Conservation (phyloP, 1,284 basidiomycete species). For the Sanghuangporus weigelae region DNA sequence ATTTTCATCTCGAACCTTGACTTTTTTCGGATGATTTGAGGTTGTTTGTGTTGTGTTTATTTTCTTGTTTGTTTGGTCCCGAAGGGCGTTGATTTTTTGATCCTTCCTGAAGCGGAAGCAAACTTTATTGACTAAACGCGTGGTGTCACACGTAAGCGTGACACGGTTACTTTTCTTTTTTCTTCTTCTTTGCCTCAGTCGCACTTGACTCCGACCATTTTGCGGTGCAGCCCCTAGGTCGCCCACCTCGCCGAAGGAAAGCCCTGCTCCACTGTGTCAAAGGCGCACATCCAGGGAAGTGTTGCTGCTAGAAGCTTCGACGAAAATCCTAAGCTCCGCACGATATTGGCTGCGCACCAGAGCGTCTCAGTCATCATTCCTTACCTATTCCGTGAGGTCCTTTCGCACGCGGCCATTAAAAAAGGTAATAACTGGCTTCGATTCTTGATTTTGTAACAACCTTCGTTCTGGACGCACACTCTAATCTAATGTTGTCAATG, state of each 20-base stretch:
- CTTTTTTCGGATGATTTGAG: background rate
- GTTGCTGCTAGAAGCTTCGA: background rate
- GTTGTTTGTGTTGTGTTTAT: background rate
- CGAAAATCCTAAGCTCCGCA: background rate
- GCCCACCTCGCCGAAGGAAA: background rate
- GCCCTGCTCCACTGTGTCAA: background rate
- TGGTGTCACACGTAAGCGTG: slow-evolving; percentile 1
- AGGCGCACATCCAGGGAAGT: background rate
- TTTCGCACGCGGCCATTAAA: background rate
- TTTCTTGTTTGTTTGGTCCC: background rate
- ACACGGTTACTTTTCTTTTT: background rate
- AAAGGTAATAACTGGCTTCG: background rate
- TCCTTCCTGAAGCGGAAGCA: slow-evolving; percentile 1
- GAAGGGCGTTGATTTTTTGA: background rate
- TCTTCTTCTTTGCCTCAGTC: background rate
- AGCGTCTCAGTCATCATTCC: background rate
- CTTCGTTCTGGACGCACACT: background rate
- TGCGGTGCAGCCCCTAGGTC: background rate
- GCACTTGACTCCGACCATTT: background rate
- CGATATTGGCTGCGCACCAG: background rate
- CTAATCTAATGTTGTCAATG: background rate
- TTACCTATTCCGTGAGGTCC: background rate
- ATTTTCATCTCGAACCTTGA: background rate
- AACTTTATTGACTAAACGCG: slow-evolving; percentile 5
- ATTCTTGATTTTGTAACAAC: background rate